Conservation (phyloP, 2,329 filamentous ascomycete species). For the Mollisia scopiformis region DNA sequence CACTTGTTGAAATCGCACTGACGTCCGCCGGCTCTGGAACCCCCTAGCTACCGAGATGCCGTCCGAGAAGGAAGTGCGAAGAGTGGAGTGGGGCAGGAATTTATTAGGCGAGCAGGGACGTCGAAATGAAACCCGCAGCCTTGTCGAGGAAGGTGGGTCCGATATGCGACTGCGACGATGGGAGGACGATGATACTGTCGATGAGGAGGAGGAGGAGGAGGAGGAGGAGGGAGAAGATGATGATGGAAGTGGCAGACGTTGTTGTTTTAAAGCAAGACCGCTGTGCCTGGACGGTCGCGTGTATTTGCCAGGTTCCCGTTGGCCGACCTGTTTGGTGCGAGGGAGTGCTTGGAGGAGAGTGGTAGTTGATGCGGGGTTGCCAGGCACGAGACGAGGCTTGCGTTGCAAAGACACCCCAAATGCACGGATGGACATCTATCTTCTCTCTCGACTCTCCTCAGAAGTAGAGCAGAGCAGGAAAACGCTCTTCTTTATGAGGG, state of each 20-base stretch:
- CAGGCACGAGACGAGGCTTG: conserved; percentile 6
- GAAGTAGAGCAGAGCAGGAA: not conserved
- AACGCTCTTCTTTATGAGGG: not conserved
- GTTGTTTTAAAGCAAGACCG: not conserved
- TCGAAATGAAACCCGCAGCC: conserved; percentile 4
- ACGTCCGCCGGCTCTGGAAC: not conserved
- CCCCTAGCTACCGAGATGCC: not conserved
- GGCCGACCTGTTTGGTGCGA: conserved; percentile 1
- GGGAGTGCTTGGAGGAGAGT: not conserved
- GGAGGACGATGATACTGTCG: not conserved
- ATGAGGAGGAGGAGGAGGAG: not conserved
- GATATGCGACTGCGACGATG: not conserved
- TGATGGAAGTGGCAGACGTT: not conserved
- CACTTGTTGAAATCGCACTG: conserved; percentile 4
- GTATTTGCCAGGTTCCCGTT: conserved; percentile 1
- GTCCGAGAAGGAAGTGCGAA: not conserved
- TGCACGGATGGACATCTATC: not conserved
- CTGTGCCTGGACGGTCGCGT: conserved; percentile 1
- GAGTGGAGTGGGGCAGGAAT: not conserved
- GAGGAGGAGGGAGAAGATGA: no score
- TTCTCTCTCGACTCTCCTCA: no score
- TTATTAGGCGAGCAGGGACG: not conserved
- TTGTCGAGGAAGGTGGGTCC: not conserved
- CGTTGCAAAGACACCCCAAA: not conserved
- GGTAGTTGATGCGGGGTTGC: not conserved